phyloP scores from a whole-genome alignment of 176 grass and related monocot species.

The Alopecurus myosuroides region DNA sequence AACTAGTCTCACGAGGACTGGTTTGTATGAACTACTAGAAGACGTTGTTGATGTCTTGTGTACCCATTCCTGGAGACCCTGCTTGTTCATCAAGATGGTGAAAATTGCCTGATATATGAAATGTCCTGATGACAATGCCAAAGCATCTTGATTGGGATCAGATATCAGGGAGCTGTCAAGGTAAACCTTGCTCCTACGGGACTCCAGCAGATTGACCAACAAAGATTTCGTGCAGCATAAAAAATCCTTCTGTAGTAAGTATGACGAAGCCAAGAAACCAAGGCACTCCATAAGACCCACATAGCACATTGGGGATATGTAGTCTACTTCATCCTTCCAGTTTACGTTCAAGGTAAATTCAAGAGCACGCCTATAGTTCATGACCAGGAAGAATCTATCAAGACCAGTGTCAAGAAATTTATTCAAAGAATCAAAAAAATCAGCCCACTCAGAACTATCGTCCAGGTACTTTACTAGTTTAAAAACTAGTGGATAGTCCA shows the following conservation, averaged over 20 bases:
- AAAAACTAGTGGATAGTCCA: not conserved
- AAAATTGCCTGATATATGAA: constrained; percentile 18
- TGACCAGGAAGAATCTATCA: constrained; percentile 19
- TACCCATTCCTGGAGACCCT: constrained; percentile 24
- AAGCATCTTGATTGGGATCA: not conserved
- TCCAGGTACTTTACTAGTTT: constrained; percentile 11
- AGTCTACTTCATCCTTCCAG: constrained; percentile 34
- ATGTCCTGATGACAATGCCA: not conserved
- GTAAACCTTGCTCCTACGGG: constrained; percentile 34
- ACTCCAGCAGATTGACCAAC: constrained; percentile 46
- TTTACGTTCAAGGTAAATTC: constrained; percentile 22
- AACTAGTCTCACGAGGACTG: constrained; percentile 48
- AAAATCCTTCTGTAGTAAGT: not conserved
- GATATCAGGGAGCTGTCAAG: constrained; percentile 28
- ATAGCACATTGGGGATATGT: constrained; percentile 48
- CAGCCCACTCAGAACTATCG: constrained; percentile 31
- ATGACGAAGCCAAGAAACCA: constrained; percentile 45
- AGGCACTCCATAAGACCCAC: constrained; percentile 59
- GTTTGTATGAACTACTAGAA: not conserved
- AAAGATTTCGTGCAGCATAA: constrained; percentile 49
- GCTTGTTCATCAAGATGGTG: constrained; percentile 11
- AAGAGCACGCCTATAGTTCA: constrained; percentile 38
- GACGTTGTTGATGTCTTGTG: not conserved
- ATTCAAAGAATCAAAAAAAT: constrained; percentile 37
- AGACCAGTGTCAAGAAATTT: constrained; percentile 29